Percentiles rank a stretch among this genome's conserved stretches.
These are phyloP conservation scores for Eimeria maxima DNA, from an alignment of 169 alveolate species.

Conservation along the genomic window DNA sequence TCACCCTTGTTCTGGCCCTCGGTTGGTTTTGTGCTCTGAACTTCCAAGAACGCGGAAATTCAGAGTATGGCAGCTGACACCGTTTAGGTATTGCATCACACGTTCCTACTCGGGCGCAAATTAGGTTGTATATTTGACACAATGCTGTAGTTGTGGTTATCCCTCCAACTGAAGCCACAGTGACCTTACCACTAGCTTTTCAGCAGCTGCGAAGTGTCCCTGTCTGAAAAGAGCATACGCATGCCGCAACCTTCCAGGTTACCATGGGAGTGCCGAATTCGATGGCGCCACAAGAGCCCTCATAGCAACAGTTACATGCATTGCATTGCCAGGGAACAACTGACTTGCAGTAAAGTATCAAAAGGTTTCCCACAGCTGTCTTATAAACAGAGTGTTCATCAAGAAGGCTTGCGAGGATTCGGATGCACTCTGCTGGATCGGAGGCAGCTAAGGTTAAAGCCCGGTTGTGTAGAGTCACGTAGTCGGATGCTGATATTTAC, in stretches of 20 bases:
- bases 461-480: conserved; percentile 55
- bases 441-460: conserved; percentile 45
- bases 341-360: conserved; percentile 65
- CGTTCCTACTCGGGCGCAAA: background rate
- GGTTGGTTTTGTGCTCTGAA: background rate
- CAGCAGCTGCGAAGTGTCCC: conserved; percentile 25
- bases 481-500: conserved; percentile 23
- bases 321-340: background rate
- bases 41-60: background rate
- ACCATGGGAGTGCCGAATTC: no score
- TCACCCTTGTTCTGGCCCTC: background rate
- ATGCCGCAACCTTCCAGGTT: background rate
- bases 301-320: background rate
- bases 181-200: conserved; percentile 9
- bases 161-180: background rate
- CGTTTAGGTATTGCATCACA: background rate
- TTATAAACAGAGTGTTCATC: background rate
- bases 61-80: background rate
- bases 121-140: background rate
- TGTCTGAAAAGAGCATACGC: conserved; percentile 14
- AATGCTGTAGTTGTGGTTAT: background rate
- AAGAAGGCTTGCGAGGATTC: conserved; percentile 22
- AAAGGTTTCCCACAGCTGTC: conserved; percentile 26
- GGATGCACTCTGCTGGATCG: conserved; percentile 40
- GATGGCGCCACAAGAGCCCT: background rate